A percentile compares a stretch with the other conserved stretches of the same genome.
phyloP scores from a whole-genome alignment of 2,329 filamentous ascomycete genomes.

The Sporothrix variecibatus region DNA sequence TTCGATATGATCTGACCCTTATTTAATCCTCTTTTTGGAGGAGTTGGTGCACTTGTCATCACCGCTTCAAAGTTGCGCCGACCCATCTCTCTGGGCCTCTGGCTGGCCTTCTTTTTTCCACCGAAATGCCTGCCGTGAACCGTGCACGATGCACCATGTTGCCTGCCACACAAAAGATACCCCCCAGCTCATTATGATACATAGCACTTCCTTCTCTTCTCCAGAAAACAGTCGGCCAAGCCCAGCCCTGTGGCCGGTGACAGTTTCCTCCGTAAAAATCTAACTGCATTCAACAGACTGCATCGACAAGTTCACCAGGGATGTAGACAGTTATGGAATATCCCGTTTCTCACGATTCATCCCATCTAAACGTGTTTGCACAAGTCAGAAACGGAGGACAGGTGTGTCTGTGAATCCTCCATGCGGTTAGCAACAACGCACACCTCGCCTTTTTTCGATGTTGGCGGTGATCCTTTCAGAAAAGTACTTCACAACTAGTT shows the following conservation, averaged over 20 bases:
- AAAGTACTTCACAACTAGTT: not conserved
- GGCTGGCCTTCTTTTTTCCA: not conserved
- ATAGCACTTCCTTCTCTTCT: not conserved
- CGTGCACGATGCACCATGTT: not conserved
- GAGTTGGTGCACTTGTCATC: conserved; percentile 5
- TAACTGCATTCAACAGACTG: not conserved
- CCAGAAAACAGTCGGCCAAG: not conserved
- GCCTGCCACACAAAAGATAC: not conserved
- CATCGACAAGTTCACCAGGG: not conserved
- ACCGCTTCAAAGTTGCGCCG: conserved; percentile 17
- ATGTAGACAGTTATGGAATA: not conserved
- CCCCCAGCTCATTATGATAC: not conserved
- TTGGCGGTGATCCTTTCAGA: not conserved
- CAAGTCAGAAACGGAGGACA: not conserved
- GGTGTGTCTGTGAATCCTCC: not conserved
- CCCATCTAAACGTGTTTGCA: too few relatives aligned
- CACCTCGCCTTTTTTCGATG: not conserved
- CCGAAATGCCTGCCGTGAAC: not conserved
- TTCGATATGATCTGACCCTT: conserved; percentile 3
- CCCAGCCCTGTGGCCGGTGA: not conserved
- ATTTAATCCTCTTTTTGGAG: not conserved
- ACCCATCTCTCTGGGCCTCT: not conserved
- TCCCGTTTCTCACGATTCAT: not conserved
- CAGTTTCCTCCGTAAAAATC: not conserved
- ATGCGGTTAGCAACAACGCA: not conserved